phyloP scores from a whole-genome alignment of 441 rosid species.

The Populus hybrid region DNA sequence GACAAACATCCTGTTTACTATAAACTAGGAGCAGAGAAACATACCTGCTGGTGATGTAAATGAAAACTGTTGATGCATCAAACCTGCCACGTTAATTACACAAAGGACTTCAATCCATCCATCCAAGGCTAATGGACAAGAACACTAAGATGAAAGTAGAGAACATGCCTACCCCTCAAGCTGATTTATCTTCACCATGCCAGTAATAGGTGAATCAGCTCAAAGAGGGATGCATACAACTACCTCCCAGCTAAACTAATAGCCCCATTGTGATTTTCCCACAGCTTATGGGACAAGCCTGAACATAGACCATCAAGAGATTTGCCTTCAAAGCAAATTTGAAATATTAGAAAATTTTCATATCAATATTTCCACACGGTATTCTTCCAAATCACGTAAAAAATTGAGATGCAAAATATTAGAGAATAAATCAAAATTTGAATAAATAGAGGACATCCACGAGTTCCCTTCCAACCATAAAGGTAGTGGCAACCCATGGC shows the following conservation, averaged over 20 bases:
- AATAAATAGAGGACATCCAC: not conserved
- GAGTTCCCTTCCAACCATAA: slow-evolving; percentile 1
- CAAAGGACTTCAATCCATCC: slow-evolving; percentile 20
- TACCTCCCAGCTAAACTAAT: slow-evolving; percentile 23
- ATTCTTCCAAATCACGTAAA: not conserved
- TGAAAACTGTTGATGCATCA: slow-evolving; percentile 19
- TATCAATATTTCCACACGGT: slow-evolving; percentile 13
- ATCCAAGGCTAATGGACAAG: slow-evolving; percentile 1
- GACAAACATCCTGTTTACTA: slow-evolving; percentile 4
- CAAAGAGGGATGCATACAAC: slow-evolving; percentile 14
- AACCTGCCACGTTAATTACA: slow-evolving; percentile 31
- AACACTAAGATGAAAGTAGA: slow-evolving; percentile 18
- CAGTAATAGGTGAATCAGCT: slow-evolving; percentile 12
- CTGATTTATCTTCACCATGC: slow-evolving; percentile 12
- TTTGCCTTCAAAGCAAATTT: slow-evolving; percentile 24
- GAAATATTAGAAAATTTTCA: slow-evolving; percentile 15
- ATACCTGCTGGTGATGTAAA: slow-evolving; percentile 26
- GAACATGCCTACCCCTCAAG: slow-evolving; percentile 27
- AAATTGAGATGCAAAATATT: not conserved
- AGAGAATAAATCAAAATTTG: not conserved
- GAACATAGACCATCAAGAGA: slow-evolving; percentile 25
- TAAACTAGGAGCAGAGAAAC: slow-evolving; percentile 20
- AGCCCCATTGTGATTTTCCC: slow-evolving; percentile 17
- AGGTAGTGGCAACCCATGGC: slow-evolving; percentile 6
- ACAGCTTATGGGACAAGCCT: slow-evolving; percentile 31